phyloP scores from a whole-genome alignment of 306 rosid species.

The Dryas alaskensis region DNA sequence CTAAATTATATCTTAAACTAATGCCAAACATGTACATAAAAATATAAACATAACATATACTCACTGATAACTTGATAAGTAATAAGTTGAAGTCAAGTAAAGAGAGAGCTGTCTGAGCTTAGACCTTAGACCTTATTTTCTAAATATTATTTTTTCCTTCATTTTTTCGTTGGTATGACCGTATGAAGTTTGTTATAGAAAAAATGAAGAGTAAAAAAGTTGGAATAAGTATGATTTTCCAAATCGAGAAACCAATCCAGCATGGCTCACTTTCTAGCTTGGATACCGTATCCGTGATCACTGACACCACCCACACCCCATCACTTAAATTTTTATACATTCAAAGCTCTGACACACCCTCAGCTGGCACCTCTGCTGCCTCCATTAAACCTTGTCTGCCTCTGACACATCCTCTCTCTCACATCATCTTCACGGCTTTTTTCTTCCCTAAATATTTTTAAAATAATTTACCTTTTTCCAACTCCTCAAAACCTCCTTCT shows the following conservation, averaged over 20 bases:
- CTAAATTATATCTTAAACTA: too few relatives aligned
- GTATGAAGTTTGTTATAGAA: too few relatives aligned
- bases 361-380: conserved; percentile 24
- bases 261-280: background rate
- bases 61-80: too few relatives aligned
- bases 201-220: too few relatives aligned
- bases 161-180: too few relatives aligned
- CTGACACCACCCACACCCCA: conserved; percentile 21
- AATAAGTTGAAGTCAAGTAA: too few relatives aligned
- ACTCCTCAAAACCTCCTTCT: background rate
- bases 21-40: too few relatives aligned
- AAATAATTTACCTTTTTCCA: background rate
- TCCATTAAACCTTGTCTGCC: conserved; percentile 13
- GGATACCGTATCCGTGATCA: conserved; percentile 37
- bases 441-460: background rate
- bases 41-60: too few relatives aligned
- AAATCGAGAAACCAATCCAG: background rate
- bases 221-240: too few relatives aligned
- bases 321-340: background rate
- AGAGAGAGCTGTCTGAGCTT: too few relatives aligned
- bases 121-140: too few relatives aligned
- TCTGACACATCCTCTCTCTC: background rate
- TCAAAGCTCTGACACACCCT: conserved; percentile 33
- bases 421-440: background rate
- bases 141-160: too few relatives aligned